Base-by-base conservation (phyloP, 305 asterid species). In the Ruellia speciosa region DNA sequence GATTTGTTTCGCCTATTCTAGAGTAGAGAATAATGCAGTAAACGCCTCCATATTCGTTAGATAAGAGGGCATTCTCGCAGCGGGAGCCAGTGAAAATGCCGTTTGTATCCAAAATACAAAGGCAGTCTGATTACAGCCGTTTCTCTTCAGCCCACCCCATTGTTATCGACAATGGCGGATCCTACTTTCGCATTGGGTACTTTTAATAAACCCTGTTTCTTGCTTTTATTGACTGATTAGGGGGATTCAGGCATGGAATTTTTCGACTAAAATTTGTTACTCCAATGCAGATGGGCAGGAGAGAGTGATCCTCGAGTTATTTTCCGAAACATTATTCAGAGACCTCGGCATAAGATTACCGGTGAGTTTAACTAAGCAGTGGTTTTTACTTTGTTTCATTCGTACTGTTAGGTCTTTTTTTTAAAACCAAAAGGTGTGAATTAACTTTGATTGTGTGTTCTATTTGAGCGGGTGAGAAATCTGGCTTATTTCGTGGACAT, bases 171-270 rank as follows among this genome's bases (percentile, higher is more conserved):
- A 92, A 88, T 70, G 98, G 98, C 54, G 94, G 81, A 67, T 88
- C 96, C 68, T 86, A 88, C 72, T 92, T 88, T 63, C 96, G 98
- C 45, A 84, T 92, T 69, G 98, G 96, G 98, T 92, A 72, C 66
- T 35, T 43, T 16, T 0, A 14, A 10, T 13, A 62, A 64, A 60
- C 77, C 81, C 79, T 56, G 62, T 35, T 18, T 57, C 35, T 53
- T 50, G 20, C 45, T 49, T 9, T 20, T 17, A 9, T 12, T 16
- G 28, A n/a, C 35, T 54, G 1, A 9, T 19, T n/a, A n/a, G 13
- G 3, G 31, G 0, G 9, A 6, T 50, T 18, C 20, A 12, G 14
- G 18, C 50, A 39, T 12, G 56, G 51, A 15, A 16, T 56, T 55
- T 28, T 24, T 15, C 48, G 51, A 34, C 67, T 60, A n/a, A 40